phyloP scores from a whole-genome alignment of 2,329 filamentous ascomycete genomes.

The Cercospora zeae-maydis region DNA sequence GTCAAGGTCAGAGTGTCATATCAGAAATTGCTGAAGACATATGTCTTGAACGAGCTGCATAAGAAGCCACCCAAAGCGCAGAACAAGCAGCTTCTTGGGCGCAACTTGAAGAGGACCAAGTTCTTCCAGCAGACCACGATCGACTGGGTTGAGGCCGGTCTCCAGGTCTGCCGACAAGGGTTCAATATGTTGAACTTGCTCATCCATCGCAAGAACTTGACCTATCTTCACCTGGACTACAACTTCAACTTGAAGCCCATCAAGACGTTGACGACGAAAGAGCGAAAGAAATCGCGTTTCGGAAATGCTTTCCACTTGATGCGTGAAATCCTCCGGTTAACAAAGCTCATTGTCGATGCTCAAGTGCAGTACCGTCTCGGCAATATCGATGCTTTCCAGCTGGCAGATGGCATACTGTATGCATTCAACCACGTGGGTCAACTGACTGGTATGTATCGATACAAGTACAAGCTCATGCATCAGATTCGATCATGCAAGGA shows the following conservation, averaged over 20 bases:
- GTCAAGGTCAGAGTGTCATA: conserved; percentile 98
- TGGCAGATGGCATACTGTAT: conserved; percentile 97
- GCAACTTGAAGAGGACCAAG: conserved; percentile 89
- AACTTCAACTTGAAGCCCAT: conserved; percentile 99
- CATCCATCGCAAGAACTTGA: conserved; percentile 97
- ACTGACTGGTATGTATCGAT: conserved; percentile 97
- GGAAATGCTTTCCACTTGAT: conserved; percentile 99
- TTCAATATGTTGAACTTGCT: conserved; percentile 99
- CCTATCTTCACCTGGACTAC: conserved; percentile 96
- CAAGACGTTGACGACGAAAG: conserved; percentile 96
- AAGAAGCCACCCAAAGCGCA: conserved; percentile 93
- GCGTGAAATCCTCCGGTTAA: conserved; percentile 92
- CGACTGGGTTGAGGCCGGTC: conserved; percentile 97
- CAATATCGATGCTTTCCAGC: conserved; percentile 97
- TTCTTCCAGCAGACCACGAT: conserved; percentile 99
- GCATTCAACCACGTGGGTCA: conserved; percentile 99
- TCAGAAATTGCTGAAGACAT: conserved; percentile 95
- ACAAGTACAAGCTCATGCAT: conserved; percentile 99
- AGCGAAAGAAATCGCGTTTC: conserved; percentile 98
- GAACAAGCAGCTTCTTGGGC: conserved; percentile 87
- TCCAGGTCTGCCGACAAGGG: conserved; percentile 95
- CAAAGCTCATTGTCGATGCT: conserved; percentile 96
- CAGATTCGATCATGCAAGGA: conserved; percentile 99
- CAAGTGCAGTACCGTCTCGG: conserved; percentile 97
- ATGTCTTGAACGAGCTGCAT: conserved; percentile 92